These are phyloP conservation scores for Amaranthus hypochondriacus DNA, from an alignment of 148 eudicot species.

Conservation along the genomic window DNA sequence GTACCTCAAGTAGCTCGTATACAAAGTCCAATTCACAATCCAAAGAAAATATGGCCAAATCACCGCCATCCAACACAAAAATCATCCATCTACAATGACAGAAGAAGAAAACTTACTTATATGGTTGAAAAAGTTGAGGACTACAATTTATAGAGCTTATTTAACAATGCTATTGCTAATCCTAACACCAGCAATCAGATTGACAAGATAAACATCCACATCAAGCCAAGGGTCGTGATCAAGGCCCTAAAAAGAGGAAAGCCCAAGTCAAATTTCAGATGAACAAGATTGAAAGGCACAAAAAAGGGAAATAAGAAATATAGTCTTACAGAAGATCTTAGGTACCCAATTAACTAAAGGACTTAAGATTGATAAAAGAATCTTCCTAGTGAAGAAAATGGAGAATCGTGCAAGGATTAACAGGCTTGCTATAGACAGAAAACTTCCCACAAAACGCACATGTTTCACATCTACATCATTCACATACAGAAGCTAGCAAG, in stretches of 20 bases:
- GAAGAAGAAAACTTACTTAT: slow-evolving; percentile 26
- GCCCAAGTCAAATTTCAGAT: slow-evolving; percentile 24
- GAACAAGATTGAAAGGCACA: neutral
- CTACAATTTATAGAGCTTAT: slow-evolving; percentile 10
- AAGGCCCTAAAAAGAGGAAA: slow-evolving; percentile 56
- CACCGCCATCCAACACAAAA: slow-evolving; percentile 43
- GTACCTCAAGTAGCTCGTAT: slow-evolving; percentile 28
- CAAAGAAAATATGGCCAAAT: slow-evolving; percentile 37
- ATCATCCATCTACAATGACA: slow-evolving; percentile 80
- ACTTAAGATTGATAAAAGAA: neutral
- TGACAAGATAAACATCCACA: slow-evolving; percentile 35
- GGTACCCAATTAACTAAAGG: neutral
- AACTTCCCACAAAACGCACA: neutral
- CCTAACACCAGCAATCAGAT: slow-evolving; percentile 23
- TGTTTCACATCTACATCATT: neutral
- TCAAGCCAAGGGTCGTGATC: slow-evolving; percentile 45
- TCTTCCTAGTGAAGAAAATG: neutral
- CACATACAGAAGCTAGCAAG: neutral
- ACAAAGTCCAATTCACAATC: slow-evolving; percentile 36
- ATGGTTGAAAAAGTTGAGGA: slow-evolving; percentile 19
- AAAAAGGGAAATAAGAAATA: neutral
- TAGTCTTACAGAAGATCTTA: neutral
- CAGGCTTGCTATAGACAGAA: neutral
- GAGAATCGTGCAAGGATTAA: neutral
- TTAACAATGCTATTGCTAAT: slow-evolving; percentile 17